Evolutionary conservation across 495 filamentous ascomycete genomes (phyloP).

Genomic region (Xylaria longipes): DNA sequence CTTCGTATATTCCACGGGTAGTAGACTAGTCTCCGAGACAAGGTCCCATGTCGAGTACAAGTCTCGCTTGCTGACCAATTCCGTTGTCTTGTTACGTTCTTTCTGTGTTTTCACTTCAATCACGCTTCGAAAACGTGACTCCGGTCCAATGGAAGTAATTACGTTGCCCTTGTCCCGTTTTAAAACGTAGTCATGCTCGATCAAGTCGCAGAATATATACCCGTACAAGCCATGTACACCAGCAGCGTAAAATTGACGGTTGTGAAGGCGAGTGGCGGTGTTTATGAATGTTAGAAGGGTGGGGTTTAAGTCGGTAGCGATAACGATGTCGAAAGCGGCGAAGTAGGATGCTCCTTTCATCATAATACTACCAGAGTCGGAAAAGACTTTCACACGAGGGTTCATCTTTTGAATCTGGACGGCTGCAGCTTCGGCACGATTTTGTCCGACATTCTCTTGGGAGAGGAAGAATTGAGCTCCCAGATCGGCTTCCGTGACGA

Average conservation of each 20-base stretch:
- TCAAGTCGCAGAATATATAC: conserved; percentile 91
- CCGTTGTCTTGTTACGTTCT: conserved; percentile 73
- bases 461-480: conserved; percentile 88
- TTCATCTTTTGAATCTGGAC: conserved; percentile 83
- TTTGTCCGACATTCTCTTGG: conserved; percentile 73
- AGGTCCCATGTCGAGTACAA: conserved; percentile 81
- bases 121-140: conserved; percentile 80
- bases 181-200: conserved; percentile 85
- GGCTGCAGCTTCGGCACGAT: conserved; percentile 84
- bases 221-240: conserved; percentile 90
- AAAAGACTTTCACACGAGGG: conserved; percentile 79
- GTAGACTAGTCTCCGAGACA: conserved; percentile 72
- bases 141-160: conserved; percentile 64
- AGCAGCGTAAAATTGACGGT: conserved; percentile 86
- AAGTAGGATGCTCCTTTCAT: conserved; percentile 74
- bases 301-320: conserved; percentile 88
- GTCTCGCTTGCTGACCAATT: conserved; percentile 92
- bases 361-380: conserved; percentile 69
- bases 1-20: conserved; percentile 72
- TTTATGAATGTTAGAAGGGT: conserved; percentile 77
- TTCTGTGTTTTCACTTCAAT: conserved; percentile 73
- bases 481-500: conserved; percentile 80
- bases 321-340: conserved; percentile 79
- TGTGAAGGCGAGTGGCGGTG: conserved; percentile 74
- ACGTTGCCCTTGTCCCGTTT: conserved; percentile 83